Evolutionary conservation across 106 monocot genomes (phyloP).

Genomic region (Acorus calamus): DNA sequence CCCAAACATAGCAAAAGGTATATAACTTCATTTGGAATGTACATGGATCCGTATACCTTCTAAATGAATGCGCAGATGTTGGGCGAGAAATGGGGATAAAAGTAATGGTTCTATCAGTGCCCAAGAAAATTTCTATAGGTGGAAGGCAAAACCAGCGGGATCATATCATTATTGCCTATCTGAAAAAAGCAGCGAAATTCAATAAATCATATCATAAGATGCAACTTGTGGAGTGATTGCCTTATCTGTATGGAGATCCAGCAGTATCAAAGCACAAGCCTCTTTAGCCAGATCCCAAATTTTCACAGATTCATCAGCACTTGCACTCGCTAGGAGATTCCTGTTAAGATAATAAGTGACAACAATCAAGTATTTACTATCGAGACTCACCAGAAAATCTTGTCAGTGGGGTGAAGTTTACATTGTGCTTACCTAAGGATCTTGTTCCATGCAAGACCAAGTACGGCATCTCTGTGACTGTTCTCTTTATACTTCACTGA

Average conservation of each 20-base stretch:
- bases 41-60: too few relatives aligned
- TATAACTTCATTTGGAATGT: not conserved
- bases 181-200: too few relatives aligned
- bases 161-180: too few relatives aligned
- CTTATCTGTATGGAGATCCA: conserved; percentile 71
- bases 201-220: too few relatives aligned
- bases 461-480: conserved; percentile 75
- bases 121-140: too few relatives aligned
- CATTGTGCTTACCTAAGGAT: conserved; percentile 54
- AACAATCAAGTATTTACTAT: not conserved
- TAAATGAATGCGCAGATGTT: too few relatives aligned
- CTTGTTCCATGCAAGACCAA: conserved; percentile 95
- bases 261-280: conserved; percentile 59
- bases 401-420: not conserved
- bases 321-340: conserved; percentile 96
- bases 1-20: not conserved
- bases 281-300: conserved; percentile 69
- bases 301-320: conserved; percentile 80
- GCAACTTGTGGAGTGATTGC: conserved; percentile 6
- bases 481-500: conserved; percentile 64
- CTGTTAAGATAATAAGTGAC: conserved; percentile 18
- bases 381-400: too few relatives aligned
- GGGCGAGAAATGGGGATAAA: too few relatives aligned
- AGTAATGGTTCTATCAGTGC: too few relatives aligned
- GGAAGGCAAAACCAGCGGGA: too few relatives aligned